These are phyloP conservation scores for Inonotus obliquus DNA, from an alignment of 1,284 basidiomycete species.

Conservation along the genomic window DNA sequence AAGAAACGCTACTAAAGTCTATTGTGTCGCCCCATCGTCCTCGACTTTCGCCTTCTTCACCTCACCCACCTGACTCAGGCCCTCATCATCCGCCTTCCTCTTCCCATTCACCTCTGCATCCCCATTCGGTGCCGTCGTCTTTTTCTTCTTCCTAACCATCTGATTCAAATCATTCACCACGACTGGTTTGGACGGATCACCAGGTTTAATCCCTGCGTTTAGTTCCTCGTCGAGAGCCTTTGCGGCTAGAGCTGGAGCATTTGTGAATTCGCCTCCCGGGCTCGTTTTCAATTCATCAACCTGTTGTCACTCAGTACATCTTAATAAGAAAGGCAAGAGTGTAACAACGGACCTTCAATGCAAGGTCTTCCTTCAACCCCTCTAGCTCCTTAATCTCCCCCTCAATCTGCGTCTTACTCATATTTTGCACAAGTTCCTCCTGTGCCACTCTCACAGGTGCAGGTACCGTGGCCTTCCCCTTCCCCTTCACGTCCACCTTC, in stretches of 20 bases:
- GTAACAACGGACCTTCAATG: slow-evolving; percentile 57
- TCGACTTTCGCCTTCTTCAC: slow-evolving; percentile 66
- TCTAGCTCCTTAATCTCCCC: slow-evolving; percentile 73
- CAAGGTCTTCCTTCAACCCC: slow-evolving; percentile 74
- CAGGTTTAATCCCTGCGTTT: slow-evolving; percentile 33
- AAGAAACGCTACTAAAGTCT: background rate
- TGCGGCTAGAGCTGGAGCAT: slow-evolving; percentile 64
- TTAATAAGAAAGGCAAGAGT: background rate
- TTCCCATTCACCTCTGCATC: slow-evolving; percentile 37
- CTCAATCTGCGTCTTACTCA: slow-evolving; percentile 67
- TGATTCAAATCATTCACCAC: slow-evolving; percentile 77
- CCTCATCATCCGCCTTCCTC: slow-evolving; percentile 63
- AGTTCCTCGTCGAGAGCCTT: slow-evolving; percentile 66
- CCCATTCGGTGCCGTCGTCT: slow-evolving; percentile 32
- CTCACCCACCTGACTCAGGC: slow-evolving; percentile 19
- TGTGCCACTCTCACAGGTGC: slow-evolving; percentile 37
- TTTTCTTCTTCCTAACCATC: slow-evolving; percentile 85
- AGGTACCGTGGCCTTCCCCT: slow-evolving; percentile 62
- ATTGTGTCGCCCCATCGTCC: slow-evolving; percentile 19
- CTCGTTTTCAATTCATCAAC: slow-evolving; percentile 83
- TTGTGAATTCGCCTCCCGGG: slow-evolving; percentile 52
- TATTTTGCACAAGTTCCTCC: slow-evolving; percentile 50
- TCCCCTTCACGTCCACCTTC: slow-evolving; percentile 35
- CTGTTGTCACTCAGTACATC: slow-evolving; percentile 32
- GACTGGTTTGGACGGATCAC: slow-evolving; percentile 28